A percentile compares a stretch with the other conserved stretches of the same genome.
Conservation (phyloP, 177 flowering plant species). For the Vitis hybrid region DNA sequence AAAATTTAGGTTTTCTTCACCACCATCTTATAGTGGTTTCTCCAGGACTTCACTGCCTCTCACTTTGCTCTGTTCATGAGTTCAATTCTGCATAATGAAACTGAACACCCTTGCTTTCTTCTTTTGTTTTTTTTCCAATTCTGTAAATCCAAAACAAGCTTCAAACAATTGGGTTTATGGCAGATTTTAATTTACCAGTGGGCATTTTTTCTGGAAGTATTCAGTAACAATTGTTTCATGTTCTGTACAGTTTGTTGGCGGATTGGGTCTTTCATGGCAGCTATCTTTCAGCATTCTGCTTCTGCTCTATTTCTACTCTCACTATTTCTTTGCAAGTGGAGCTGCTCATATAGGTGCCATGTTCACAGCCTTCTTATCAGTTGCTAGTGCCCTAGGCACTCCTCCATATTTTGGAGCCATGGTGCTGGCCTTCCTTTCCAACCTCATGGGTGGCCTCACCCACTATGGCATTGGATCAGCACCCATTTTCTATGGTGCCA, state of each 20-base stretch:
- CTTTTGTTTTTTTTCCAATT: too few species aligned
- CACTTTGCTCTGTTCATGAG: too few species aligned
- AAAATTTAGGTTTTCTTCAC: too few species aligned
- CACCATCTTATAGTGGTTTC: too few species aligned
- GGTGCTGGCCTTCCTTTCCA: slow-evolving; percentile 87
- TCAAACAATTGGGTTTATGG: too few species aligned
- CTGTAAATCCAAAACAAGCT: too few species aligned
- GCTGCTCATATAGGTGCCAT: slow-evolving; percentile 99
- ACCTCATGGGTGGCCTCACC: slow-evolving; percentile 95
- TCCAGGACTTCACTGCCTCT: background rate
- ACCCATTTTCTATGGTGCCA: slow-evolving; percentile 92
- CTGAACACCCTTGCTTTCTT: too few species aligned
- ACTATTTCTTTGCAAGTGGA: slow-evolving; percentile 97
- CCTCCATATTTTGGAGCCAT: slow-evolving; percentile 82
- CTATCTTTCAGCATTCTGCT: slow-evolving; percentile 85
- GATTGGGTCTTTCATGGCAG: slow-evolving; percentile 93
- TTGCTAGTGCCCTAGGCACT: slow-evolving; percentile 87
- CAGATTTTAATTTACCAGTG: too few species aligned
- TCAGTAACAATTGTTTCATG: background rate
- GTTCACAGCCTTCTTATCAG: slow-evolving; percentile 94
- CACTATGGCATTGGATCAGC: slow-evolving; percentile 98
- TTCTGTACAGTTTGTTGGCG: slow-evolving; percentile 83
- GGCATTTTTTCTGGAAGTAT: background rate
- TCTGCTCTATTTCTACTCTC: slow-evolving; percentile 91
- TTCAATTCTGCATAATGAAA: too few species aligned